Conservation (phyloP, 2,329 filamentous ascomycete species). For the Beauveria asiatica region DNA sequence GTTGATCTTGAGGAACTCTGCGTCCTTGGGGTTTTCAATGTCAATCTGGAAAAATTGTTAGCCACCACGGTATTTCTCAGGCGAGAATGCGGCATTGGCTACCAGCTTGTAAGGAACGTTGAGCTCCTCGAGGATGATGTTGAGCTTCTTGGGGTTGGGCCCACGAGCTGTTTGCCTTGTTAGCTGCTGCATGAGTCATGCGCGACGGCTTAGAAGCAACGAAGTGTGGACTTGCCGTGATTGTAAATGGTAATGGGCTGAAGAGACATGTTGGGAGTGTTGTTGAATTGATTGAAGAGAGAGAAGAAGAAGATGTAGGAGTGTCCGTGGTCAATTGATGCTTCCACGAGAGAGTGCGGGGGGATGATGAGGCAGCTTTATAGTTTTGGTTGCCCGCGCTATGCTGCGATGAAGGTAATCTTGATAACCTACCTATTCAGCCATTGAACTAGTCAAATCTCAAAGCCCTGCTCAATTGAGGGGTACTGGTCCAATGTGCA, state of each 20-base stretch:
- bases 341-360: not conserved
- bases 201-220: not conserved
- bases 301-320: not conserved
- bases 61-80: not conserved
- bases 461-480: not conserved
- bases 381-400: not conserved
- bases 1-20: slow-evolving; percentile 13
- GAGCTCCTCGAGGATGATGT: slow-evolving; percentile 18
- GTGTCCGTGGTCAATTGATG: not conserved
- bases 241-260: slow-evolving; percentile 10
- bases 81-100: not conserved
- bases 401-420: not conserved
- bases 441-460: not conserved
- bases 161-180: slow-evolving; percentile 7
- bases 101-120: slow-evolving; percentile 18
- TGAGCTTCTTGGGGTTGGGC: slow-evolving; percentile 15
- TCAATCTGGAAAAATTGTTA: not conserved
- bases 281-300: not conserved
- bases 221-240: not conserved
- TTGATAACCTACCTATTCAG: not conserved
- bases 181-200: not conserved
- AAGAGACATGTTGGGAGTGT: slow-evolving; percentile 9
- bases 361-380: not conserved
- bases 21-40: slow-evolving; percentile 2
- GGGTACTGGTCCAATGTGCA: not conserved